phyloP scores from a whole-genome alignment of 2,329 filamentous ascomycete genomes.

The Claviceps maximensis region DNA sequence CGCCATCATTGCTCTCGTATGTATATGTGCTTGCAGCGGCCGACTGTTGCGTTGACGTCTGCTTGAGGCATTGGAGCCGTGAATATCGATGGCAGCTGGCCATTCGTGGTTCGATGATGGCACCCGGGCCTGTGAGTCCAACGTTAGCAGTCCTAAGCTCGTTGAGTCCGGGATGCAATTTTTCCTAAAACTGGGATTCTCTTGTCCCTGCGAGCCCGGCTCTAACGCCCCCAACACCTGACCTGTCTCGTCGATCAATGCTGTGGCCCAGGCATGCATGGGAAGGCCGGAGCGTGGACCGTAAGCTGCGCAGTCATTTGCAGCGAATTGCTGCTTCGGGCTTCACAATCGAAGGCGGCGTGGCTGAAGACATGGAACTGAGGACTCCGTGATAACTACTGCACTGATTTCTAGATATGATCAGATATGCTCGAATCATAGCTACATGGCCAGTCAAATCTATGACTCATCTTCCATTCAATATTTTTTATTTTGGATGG shows the following conservation, averaged over 20 bases:
- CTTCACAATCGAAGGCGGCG: not conserved
- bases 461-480: not conserved
- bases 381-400: not conserved
- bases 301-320: not conserved
- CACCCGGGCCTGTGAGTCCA: no score
- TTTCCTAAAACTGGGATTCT: not conserved
- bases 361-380: not conserved
- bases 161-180: not conserved
- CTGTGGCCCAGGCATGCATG: not conserved
- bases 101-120: not conserved
- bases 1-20: not conserved
- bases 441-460: no score
- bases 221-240: not conserved
- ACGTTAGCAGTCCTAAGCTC: no score
- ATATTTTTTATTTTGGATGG: no score
- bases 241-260: no score
- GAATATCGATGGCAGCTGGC: not conserved
- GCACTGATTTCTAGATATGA: not conserved
- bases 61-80: not conserved
- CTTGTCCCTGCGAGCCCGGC: not conserved
- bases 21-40: not conserved
- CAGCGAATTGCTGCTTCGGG: not conserved
- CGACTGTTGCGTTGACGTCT: not conserved
- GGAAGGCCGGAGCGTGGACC: not conserved
- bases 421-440: no score